Conservation (phyloP, 2,329 filamentous ascomycete species). For the Talaromyces albobiverticillius region DNA sequence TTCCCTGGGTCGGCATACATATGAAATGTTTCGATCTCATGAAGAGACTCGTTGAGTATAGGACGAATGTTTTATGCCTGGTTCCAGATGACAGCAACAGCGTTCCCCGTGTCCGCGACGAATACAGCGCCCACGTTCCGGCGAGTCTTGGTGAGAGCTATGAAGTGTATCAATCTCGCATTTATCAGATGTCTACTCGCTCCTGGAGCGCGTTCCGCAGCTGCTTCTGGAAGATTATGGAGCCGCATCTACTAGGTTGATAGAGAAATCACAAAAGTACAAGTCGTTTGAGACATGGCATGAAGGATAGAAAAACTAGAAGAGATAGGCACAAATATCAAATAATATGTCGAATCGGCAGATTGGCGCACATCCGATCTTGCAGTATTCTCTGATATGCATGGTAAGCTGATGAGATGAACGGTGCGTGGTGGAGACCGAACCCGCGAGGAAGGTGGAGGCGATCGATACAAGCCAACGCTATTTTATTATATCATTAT, state of each 20-base stretch:
- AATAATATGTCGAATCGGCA: no score
- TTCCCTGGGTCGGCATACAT: slow-evolving; percentile 5
- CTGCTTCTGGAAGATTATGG: background rate
- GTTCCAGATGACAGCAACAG: background rate
- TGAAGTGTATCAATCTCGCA: slow-evolving; percentile 2
- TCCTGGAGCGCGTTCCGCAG: background rate
- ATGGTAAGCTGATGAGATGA: no score
- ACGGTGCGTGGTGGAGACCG: no score
- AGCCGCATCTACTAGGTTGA: background rate
- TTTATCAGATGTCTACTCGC: background rate
- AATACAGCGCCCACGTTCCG: background rate
- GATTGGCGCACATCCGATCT: no score
- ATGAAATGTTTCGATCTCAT: slow-evolving; percentile 2
- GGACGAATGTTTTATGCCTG: background rate
- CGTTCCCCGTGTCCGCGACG: background rate
- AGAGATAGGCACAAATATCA: no score
- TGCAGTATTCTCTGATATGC: no score
- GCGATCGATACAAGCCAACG: no score
- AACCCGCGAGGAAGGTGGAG: no score
- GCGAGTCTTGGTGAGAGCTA: slow-evolving; percentile 1
- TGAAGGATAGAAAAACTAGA: no score
- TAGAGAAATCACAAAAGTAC: no score
- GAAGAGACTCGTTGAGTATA: slow-evolving; percentile 1
- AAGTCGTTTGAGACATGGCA: no score
- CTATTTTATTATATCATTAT: no score